Evolutionary conservation across 805 yeast species (phyloP).

Genomic region (Yarrowia divulgata): DNA sequence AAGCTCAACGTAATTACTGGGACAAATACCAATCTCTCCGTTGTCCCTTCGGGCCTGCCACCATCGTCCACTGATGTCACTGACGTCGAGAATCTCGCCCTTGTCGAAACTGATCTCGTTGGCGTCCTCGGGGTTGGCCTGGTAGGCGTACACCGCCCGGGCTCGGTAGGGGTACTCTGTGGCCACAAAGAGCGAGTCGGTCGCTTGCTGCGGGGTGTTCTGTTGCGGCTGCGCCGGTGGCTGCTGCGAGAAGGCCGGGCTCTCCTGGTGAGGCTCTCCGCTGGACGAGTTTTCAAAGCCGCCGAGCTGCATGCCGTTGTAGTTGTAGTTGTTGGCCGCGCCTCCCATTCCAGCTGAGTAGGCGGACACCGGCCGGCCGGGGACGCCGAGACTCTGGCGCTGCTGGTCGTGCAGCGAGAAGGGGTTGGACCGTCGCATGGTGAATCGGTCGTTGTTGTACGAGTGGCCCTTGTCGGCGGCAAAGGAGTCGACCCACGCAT

Average conservation of each 20-base stretch:
- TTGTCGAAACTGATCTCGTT: conserved; percentile 90
- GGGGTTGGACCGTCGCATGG: conserved; percentile 35
- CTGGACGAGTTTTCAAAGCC: conserved; percentile 52
- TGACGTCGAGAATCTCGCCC: conserved; percentile 90
- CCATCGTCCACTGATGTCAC: conserved; percentile 96
- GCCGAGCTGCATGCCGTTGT: conserved; percentile 43
- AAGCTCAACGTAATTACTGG: conserved; percentile 89
- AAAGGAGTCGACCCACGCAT: conserved; percentile 83
- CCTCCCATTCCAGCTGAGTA: conserved; percentile 47
- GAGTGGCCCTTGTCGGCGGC: conserved; percentile 53
- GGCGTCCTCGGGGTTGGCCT: conserved; percentile 90
- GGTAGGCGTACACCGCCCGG: conserved; percentile 82
- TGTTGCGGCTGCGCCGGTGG: conserved; percentile 2
- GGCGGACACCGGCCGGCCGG: conserved; percentile 46
- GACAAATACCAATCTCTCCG: conserved; percentile 96
- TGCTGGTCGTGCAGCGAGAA: conserved; percentile 34
- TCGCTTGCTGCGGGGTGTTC: conserved; percentile 10
- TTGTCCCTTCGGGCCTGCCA: conserved; percentile 93
- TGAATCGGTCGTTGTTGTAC: conserved; percentile 34
- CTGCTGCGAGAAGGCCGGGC: conserved; percentile 15
- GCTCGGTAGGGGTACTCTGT: conserved; percentile 82
- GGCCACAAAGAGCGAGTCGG: conserved; percentile 44
- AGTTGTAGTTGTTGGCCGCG: background rate
- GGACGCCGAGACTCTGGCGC: conserved; percentile 34
- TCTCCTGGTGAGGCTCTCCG: conserved; percentile 7